Evolutionary conservation across 1,139 yeast genomes (phyloP).

Genomic region (Hyphopichia burtonii): DNA sequence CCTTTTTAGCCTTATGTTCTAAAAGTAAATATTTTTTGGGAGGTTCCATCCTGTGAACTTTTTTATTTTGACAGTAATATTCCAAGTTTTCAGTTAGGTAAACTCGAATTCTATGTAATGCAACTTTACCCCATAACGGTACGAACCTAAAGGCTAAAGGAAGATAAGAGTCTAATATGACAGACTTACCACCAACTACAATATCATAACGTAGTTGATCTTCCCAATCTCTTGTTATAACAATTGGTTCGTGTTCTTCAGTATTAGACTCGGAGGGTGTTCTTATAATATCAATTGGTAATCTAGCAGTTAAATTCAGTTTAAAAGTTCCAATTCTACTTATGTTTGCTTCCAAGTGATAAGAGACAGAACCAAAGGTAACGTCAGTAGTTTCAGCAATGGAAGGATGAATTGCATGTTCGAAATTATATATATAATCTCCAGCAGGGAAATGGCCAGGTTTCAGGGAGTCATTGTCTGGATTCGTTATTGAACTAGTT

Average conservation of each 20-base stretch:
- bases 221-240: conserved; percentile 91
- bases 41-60: conserved; percentile 91
- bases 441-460: conserved; percentile 60
- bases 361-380: conserved; percentile 77
- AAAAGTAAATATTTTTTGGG: conserved; percentile 72
- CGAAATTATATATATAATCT: conserved; percentile 88
- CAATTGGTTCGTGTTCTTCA: conserved; percentile 92
- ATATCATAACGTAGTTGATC: conserved; percentile 87
- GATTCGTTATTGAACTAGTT: conserved; percentile 15
- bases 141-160: conserved; percentile 83
- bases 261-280: conserved; percentile 74
- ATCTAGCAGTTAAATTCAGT: conserved; percentile 62
- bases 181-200: conserved; percentile 82
- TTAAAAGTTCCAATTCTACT: conserved; percentile 85
- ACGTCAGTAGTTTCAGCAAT: conserved; percentile 79
- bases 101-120: conserved; percentile 80
- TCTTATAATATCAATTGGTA: conserved; percentile 68
- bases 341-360: conserved; percentile 65
- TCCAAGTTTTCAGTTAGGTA: conserved; percentile 87
- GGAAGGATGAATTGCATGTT: conserved; percentile 79
- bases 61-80: conserved; percentile 79
- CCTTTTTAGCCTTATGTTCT: conserved; percentile 72
- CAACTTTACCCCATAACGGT: conserved; percentile 80
- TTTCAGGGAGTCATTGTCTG: conserved; percentile 22
- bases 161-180: conserved; percentile 76